These are phyloP conservation scores for Phytopythium aichiense DNA, from an alignment of 352 stramenopile species.

Conservation along the genomic window DNA sequence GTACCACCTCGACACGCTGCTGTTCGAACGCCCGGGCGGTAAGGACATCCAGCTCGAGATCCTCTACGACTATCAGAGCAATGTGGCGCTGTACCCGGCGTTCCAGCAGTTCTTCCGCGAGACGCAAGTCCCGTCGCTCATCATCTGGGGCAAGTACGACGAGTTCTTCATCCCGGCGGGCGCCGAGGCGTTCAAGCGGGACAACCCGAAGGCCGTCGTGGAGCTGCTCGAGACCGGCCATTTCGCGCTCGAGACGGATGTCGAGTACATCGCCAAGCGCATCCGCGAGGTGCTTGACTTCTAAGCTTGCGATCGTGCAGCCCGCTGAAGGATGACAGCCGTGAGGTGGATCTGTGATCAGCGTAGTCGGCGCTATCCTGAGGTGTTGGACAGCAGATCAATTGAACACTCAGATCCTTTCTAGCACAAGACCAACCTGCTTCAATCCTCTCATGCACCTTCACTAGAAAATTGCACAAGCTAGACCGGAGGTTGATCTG, in stretches of 20 bases:
- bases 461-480: no score
- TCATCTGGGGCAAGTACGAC: conserved; percentile 7
- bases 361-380: no score
- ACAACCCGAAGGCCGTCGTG: conserved; percentile 4
- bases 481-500: no score
- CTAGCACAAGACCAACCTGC: no score
- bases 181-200: conserved; percentile 1
- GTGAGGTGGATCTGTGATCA: no score
- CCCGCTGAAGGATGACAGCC: not conserved
- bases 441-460: no score
- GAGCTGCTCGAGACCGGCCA: conserved; percentile 4
- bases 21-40: conserved; percentile 2
- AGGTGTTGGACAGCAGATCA: no score
- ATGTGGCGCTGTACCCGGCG: conserved; percentile 1
- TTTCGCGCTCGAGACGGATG: conserved; percentile 4
- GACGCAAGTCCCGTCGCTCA: conserved; percentile 1
- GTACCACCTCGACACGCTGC: conserved; percentile 4
- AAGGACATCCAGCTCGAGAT: conserved; percentile 8
- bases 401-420: no score
- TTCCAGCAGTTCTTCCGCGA: conserved; percentile 4
- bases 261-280: conserved; percentile 7
- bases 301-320: not conserved
- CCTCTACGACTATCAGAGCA: conserved; percentile 4
- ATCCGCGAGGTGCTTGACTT: conserved; percentile 2
- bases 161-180: conserved; percentile 1